Conservation (phyloP, 192 early-diverging fungal species). For the Diversispora eburnea region DNA sequence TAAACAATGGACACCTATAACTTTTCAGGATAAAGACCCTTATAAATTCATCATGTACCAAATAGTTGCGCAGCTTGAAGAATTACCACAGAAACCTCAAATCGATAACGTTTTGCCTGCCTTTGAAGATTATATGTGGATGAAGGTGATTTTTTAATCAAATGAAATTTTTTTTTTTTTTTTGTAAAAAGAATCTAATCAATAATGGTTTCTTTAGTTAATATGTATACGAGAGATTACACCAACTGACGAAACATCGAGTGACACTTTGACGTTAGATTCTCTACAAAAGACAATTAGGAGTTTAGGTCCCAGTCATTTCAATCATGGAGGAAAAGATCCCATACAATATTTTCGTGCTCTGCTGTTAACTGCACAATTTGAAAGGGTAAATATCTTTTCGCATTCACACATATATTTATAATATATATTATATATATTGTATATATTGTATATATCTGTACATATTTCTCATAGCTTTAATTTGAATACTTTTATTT, state of each 20-base stretch:
- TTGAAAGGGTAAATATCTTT: constrained; percentile 62
- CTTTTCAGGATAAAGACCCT: constrained; percentile 62
- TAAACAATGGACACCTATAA: constrained; percentile 45
- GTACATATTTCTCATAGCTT: neutral
- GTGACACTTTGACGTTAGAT: constrained; percentile 49
- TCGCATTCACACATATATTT: neutral
- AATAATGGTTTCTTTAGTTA: neutral
- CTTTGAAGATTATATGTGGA: constrained; percentile 94
- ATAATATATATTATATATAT: neutral
- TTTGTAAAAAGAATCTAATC: neutral
- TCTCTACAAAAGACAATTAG: constrained; percentile 67
- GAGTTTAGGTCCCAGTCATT: constrained; percentile 67
- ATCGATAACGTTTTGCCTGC: constrained; percentile 65
- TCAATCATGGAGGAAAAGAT: constrained; percentile 63
- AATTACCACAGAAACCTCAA: constrained; percentile 50
- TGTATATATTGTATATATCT: no score
- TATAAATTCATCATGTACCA: constrained; percentile 91
- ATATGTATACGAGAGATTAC: neutral
- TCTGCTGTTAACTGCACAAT: constrained; percentile 83
- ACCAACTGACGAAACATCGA: neutral
- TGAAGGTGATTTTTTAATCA: constrained; percentile 52
- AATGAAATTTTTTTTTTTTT: neutral
- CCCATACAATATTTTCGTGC: constrained; percentile 78
- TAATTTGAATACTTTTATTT: neutral
- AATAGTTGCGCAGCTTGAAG: constrained; percentile 84